phyloP scores from a whole-genome alignment of 129 eudicot species.

The Apium graveolens region DNA sequence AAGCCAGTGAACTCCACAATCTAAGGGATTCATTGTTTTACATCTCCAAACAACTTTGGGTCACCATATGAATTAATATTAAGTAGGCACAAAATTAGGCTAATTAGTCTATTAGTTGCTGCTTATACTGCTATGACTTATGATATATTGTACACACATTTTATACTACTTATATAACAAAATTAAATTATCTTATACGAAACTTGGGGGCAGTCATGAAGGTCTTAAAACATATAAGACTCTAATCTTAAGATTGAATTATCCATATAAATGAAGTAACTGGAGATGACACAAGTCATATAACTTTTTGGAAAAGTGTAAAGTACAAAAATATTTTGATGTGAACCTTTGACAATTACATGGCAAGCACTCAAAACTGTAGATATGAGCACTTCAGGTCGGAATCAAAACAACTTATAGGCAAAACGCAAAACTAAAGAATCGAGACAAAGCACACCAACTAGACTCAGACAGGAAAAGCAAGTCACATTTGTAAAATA shows the following conservation, averaged over 20 bases:
- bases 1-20: background rate
- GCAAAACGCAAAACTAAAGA: background rate
- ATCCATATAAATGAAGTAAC: background rate
- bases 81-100: background rate
- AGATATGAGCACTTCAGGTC: background rate
- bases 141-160: background rate
- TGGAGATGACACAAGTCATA: background rate
- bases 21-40: background rate
- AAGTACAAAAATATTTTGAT: background rate
- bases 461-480: background rate
- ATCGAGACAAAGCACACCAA: background rate
- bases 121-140: background rate
- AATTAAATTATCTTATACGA: background rate
- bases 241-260: background rate
- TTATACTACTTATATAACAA: background rate
- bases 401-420: background rate
- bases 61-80: background rate
- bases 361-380: background rate
- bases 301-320: background rate
- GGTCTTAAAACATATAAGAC: background rate
- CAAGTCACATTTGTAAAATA: background rate
- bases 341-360: background rate
- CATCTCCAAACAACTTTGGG: background rate
- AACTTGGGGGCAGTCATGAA: background rate
- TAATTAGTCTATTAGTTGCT: background rate